Conservation (phyloP, 257 asterid species). For the Handroanthus guayacan region DNA sequence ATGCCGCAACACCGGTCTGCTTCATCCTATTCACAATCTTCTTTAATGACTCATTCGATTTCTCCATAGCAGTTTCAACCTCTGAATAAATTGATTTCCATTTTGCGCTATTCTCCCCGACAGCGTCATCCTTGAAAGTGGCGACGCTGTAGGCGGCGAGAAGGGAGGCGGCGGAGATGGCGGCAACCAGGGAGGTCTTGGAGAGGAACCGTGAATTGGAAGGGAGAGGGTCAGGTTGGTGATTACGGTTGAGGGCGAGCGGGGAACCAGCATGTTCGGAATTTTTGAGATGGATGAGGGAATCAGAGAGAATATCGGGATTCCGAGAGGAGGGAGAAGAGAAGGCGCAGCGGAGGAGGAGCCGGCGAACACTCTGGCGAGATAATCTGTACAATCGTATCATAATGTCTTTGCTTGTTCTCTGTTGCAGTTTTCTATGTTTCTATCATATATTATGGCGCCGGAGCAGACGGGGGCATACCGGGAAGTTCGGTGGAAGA, state of each 20-base stretch:
- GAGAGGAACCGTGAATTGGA: conserved; percentile 30
- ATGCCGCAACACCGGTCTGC: conserved; percentile 89
- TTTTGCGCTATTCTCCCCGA: conserved; percentile 21
- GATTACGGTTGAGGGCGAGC: conserved; percentile 38
- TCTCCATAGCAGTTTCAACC: conserved; percentile 58
- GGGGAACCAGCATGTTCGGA: conserved; percentile 44
- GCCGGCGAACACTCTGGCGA: conserved; percentile 43
- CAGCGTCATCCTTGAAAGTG: conserved; percentile 32
- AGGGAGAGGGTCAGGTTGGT: conserved; percentile 38
- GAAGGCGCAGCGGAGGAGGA: conserved; percentile 46
- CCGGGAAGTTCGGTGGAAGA: conserved; percentile 7
- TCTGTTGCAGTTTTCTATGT: background rate
- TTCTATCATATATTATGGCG: conserved; percentile 21
- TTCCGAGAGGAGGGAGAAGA: conserved; percentile 39
- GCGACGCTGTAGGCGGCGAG: conserved; percentile 53
- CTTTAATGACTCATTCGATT: conserved; percentile 62
- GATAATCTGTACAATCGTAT: conserved; percentile 34
- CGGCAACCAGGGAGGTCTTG: conserved; percentile 49
- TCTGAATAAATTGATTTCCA: conserved; percentile 50
- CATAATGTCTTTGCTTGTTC: conserved; percentile 24
- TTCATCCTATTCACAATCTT: conserved; percentile 65
- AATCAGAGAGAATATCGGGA: conserved; percentile 34
- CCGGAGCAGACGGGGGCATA: conserved; percentile 20
- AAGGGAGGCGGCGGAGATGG: conserved; percentile 61
- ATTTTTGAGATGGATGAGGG: conserved; percentile 35